Percentiles rank a stretch among this genome's conserved stretches.
Conservation (phyloP, 352 stramenopile species). For the Phytophthora agathidicida region DNA sequence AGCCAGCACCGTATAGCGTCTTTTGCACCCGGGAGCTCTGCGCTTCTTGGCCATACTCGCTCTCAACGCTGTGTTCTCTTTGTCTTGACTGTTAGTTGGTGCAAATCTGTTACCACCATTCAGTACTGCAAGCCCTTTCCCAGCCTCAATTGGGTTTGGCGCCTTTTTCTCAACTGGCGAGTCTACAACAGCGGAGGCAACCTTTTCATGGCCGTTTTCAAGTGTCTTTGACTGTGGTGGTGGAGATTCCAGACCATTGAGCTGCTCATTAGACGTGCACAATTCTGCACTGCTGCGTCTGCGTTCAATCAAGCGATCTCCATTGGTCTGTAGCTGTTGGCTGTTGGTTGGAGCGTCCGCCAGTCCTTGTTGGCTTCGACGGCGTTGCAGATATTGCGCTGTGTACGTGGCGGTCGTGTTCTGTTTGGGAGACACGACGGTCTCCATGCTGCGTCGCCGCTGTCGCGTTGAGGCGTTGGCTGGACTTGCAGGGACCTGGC, state of each 20-base stretch:
- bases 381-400: slow-evolving; percentile 8
- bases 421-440: background rate
- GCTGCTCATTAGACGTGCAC: background rate
- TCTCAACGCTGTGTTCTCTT: slow-evolving; percentile 4
- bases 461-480: slow-evolving; percentile 11
- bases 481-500: slow-evolving; percentile 5
- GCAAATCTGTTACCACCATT: slow-evolving; percentile 1
- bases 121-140: slow-evolving; percentile 14
- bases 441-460: slow-evolving; percentile 4
- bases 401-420: slow-evolving; percentile 20
- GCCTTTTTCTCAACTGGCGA: slow-evolving; percentile 11
- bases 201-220: slow-evolving; percentile 1
- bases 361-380: slow-evolving; percentile 5
- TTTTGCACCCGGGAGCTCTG: too few species aligned
- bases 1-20: too few species aligned
- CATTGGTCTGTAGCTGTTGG: slow-evolving; percentile 4
- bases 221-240: background rate
- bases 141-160: slow-evolving; percentile 1
- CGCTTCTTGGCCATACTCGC: slow-evolving; percentile 25
- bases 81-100: slow-evolving; percentile 4
- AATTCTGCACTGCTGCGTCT: slow-evolving; percentile 8
- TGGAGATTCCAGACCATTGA: slow-evolving; percentile 2
- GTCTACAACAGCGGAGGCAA: background rate
- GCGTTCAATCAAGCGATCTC: background rate
- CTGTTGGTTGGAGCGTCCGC: background rate